Base-by-base conservation (phyloP, 2,329 filamentous ascomycete genomes). In the Aspergillus sp. region DNA sequence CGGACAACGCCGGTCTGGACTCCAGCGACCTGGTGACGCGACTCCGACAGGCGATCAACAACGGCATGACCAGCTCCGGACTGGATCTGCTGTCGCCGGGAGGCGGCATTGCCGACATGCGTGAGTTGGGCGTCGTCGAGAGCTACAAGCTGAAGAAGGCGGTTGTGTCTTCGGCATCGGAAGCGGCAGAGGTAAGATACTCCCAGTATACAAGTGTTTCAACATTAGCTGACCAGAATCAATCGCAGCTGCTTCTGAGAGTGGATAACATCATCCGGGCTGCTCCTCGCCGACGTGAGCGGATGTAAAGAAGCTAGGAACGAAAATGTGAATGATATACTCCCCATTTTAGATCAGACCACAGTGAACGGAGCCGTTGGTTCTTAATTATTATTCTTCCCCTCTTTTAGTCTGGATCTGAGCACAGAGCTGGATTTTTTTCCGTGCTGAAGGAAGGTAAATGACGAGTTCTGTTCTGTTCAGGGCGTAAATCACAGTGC, bases 71-170 rank as follows among this genome's bases (percentile, higher is more conserved):
- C 54, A 96, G 89, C 61, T 96, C 94, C 56, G 95, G 95, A 20
- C 81, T 99, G 64, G 95, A 99, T 73, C 81, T 99, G 63, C 83
- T 90, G 79, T 92, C 89, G 1, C 93, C 94, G 2, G 94, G 95
- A 46, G 95, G 95, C 60, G 93, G 92, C 49, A 92, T 99, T 71
- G 85, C 91, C 12, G 95, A 99, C 73, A 99, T 99, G 95, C 86
- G 94, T 56, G 92, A 99, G 70, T 76, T 96, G 52, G 95, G 95
- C 49, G 93, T 99, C 29, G 90, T 99, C 67, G 95, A 99, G 81
- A 96, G 92, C 77, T 98, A 97, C 84, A 99, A 99, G 84, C 81
- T 99, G 75, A 99, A 99, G 86, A 90, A 87, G 75, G 95, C 95
- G n/a, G 95, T 99, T 56, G 95, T 99, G 54, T 96, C 90, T 55